These are phyloP conservation scores for Infundibulicybe gibba DNA, from an alignment of 768 basidiomycete species.

Conservation along the genomic window DNA sequence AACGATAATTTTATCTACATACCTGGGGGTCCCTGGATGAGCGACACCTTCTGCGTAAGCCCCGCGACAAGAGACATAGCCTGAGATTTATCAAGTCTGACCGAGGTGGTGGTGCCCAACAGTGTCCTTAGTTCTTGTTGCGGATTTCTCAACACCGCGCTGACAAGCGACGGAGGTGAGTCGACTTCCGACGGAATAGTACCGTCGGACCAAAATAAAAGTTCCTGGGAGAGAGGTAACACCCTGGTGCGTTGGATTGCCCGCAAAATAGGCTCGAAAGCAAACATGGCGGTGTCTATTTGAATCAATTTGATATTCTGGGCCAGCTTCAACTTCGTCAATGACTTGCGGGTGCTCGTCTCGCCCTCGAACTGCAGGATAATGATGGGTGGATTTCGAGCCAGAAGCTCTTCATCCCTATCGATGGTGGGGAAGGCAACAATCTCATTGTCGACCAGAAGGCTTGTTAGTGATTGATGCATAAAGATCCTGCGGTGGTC, in stretches of 20 bases:
- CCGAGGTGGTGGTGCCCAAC: conserved; percentile 30
- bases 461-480: conserved; percentile 52
- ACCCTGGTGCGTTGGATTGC: conserved; percentile 43
- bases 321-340: conserved; percentile 32
- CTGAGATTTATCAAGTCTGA: conserved; percentile 53
- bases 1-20: conserved; percentile 9
- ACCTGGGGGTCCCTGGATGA: conserved; percentile 77
- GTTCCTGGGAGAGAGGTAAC: conserved; percentile 46
- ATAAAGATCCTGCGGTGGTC: conserved; percentile 40
- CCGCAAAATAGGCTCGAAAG: conserved; percentile 60
- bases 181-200: conserved; percentile 2
- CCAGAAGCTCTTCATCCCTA: conserved; percentile 51
- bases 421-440: conserved; percentile 50
- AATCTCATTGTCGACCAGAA: conserved; percentile 44
- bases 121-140: conserved; percentile 34
- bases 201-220: conserved; percentile 49
- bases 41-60: conserved; percentile 50
- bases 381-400: conserved; percentile 42
- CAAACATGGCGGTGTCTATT: conserved; percentile 58
- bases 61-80: conserved; percentile 42
- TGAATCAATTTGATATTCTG: conserved; percentile 36
- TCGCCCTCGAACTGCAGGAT: conserved; percentile 51
- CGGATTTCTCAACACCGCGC: conserved; percentile 24
- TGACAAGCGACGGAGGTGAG: conserved; percentile 13
- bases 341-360: conserved; percentile 28